Percentiles rank a stretch among this genome's conserved stretches.
These are phyloP conservation scores for Saturnispora gosingensis DNA, from an alignment of 805 yeast species.

Conservation along the genomic window DNA sequence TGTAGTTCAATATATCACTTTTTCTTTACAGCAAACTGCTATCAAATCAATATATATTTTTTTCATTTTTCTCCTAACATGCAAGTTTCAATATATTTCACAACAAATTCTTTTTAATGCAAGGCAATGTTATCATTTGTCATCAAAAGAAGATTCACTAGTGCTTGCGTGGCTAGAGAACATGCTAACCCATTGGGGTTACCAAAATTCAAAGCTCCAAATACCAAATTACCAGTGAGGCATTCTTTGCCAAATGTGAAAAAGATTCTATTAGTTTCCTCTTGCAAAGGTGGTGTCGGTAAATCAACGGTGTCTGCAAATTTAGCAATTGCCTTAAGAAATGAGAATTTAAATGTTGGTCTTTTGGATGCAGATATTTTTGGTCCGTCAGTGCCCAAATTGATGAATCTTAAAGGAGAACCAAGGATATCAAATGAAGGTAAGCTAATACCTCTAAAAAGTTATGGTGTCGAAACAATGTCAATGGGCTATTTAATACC, in stretches of 20 bases:
- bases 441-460: slow-evolving; percentile 53
- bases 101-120: background rate
- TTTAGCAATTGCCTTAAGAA: slow-evolving; percentile 51
- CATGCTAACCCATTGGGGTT: slow-evolving; percentile 51
- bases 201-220: slow-evolving; percentile 33
- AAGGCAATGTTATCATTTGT: background rate
- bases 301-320: slow-evolving; percentile 69
- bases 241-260: slow-evolving; percentile 51
- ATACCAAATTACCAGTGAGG: slow-evolving; percentile 44
- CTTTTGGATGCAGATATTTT: slow-evolving; percentile 73
- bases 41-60: background rate
- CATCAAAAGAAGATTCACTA: slow-evolving; percentile 6
- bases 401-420: slow-evolving; percentile 60
- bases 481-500: slow-evolving; percentile 80
- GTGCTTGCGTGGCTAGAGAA: background rate
- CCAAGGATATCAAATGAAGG: slow-evolving; percentile 49
- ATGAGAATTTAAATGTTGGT: slow-evolving; percentile 50
- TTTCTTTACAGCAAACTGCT: background rate
- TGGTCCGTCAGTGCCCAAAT: slow-evolving; percentile 75
- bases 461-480: slow-evolving; percentile 76
- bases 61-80: background rate
- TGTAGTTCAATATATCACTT: background rate
- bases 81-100: background rate
- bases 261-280: slow-evolving; percentile 55
- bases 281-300: slow-evolving; percentile 80